Conservation (phyloP, 1,284 basidiomycete genomes). For the Rhodofomes roseus region DNA sequence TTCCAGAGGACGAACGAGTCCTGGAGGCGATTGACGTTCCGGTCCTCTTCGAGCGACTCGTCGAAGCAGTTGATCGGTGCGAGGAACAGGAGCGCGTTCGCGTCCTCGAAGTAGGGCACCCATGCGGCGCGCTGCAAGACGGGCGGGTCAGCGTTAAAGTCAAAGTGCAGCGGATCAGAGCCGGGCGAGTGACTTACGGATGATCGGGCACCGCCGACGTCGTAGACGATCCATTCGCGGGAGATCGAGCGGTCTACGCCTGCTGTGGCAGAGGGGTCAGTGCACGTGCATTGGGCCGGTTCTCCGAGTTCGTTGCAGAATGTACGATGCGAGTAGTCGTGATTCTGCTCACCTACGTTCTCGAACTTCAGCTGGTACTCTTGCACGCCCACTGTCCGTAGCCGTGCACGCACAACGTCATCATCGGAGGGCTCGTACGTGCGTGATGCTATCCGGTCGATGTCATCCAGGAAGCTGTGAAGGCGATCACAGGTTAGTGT, state of each 20-base stretch:
- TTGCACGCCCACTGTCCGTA: conserved; percentile 41
- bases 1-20: conserved; percentile 67
- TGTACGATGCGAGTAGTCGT: no score
- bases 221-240: conserved; percentile 36
- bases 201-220: conserved; percentile 35
- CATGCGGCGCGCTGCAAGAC: conserved; percentile 30
- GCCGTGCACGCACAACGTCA: conserved; percentile 67
- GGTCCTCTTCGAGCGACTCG: conserved; percentile 58
- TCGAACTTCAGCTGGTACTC: conserved; percentile 34
- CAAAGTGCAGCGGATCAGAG: neutral
- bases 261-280: conserved; percentile 3
- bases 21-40: conserved; percentile 56
- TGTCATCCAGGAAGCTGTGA: conserved; percentile 51
- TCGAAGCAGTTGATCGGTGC: conserved; percentile 69
- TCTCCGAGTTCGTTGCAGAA: no score
- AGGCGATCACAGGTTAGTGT: no score
- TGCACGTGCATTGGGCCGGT: no score
- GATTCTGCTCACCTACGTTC: conserved; percentile 21
- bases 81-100: conserved; percentile 67
- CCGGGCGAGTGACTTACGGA: conserved; percentile 18
- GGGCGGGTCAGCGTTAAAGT: neutral
- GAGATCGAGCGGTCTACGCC: conserved; percentile 11
- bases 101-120: conserved; percentile 66
- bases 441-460: conserved; percentile 55
- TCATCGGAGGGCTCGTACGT: conserved; percentile 66